Evolutionary conservation across 768 basidiomycete genomes (phyloP).

Genomic region (Leccinum rimulosum): DNA sequence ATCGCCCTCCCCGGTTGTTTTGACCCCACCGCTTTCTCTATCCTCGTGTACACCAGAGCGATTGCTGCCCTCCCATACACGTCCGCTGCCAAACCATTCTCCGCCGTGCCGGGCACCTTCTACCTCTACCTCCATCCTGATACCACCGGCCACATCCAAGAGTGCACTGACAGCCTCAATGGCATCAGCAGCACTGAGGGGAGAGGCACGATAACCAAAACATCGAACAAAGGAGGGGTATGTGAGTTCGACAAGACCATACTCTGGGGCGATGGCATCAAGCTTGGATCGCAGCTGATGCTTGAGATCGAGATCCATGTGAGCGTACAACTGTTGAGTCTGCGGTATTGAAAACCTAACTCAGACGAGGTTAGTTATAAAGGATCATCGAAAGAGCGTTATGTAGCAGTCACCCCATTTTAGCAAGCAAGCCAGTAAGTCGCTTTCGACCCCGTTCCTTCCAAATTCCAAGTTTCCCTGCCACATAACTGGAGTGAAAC

Average conservation of each 20-base stretch:
- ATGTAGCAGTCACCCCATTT: constrained; percentile 81
- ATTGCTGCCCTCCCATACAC: constrained; percentile 64
- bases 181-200: constrained; percentile 88
- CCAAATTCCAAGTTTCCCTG: constrained; percentile 94
- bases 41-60: constrained; percentile 32
- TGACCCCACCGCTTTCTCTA: constrained; percentile 27
- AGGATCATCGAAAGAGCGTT: neutral
- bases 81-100: constrained; percentile 92
- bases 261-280: constrained; percentile 88
- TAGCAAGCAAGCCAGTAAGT: constrained; percentile 88
- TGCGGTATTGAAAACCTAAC: constrained; percentile 88
- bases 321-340: constrained; percentile 88
- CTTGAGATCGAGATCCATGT: constrained; percentile 97
- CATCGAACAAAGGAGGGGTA: constrained; percentile 94
- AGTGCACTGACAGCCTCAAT: constrained; percentile 87
- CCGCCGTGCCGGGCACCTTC: constrained; percentile 89
- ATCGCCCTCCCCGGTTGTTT: constrained; percentile 22
- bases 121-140: constrained; percentile 86
- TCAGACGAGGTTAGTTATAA: constrained; percentile 13
- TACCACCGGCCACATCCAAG: constrained; percentile 86
- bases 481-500: constrained; percentile 96
- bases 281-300: constrained; percentile 75
- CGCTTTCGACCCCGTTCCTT: constrained; percentile 89
- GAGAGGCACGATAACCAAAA: constrained; percentile 85
- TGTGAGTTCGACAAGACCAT: constrained; percentile 88